Evolutionary conservation across 2,329 filamentous ascomycete species (phyloP), one percentile per base, ranked within the genome.

Genomic region (Cyphellophora europaea): DNA sequence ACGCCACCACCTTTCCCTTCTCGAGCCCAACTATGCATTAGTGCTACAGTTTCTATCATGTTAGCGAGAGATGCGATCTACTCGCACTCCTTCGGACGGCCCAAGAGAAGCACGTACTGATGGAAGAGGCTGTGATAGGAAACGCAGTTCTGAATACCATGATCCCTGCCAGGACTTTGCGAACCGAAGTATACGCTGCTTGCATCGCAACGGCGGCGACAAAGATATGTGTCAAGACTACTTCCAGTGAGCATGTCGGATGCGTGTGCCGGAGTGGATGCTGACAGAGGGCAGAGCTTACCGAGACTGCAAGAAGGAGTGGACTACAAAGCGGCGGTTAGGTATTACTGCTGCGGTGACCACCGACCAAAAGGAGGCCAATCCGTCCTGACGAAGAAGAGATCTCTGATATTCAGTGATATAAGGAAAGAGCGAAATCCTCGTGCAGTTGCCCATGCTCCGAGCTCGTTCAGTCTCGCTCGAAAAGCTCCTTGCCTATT

Each of bases 81-180:
- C 15, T 8, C 29, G 10, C 13, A 12, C 19, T 30, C 27, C 30
- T 18, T 11, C 4, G n/a, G n/a, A n/a, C n/a, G n/a, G n/a, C n/a
- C n/a, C n/a, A n/a, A n/a, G n/a, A n/a, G 14, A 17, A 10, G 30
- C 11, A 11, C 15, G 18, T 34, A n/a, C 30, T 34, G 6, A 34
- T 15, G 11, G 19, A 23, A 23, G 13, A 14, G 5, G 10, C n/a
- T 13, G n/a, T 10, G n/a, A 41, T 52, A 94, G 89, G 49, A 96
- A 96, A 69, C 72, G 71, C 36, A 76, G 80, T 53, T 94, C 87
- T 67, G 79, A 95, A 57, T 96, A 82, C 63, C 86, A 84, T 57
- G 91, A 98, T 52, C 91, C 91, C 2, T 98, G 91, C 60, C 89
- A 96, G 58, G 89, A 94, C 52, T 86, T 86, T 4, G 89, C 91